A percentile compares a stretch with the other conserved stretches of the same genome.
Conservation (phyloP, 345 rosid genomes). For the Limnanthes douglasii region DNA sequence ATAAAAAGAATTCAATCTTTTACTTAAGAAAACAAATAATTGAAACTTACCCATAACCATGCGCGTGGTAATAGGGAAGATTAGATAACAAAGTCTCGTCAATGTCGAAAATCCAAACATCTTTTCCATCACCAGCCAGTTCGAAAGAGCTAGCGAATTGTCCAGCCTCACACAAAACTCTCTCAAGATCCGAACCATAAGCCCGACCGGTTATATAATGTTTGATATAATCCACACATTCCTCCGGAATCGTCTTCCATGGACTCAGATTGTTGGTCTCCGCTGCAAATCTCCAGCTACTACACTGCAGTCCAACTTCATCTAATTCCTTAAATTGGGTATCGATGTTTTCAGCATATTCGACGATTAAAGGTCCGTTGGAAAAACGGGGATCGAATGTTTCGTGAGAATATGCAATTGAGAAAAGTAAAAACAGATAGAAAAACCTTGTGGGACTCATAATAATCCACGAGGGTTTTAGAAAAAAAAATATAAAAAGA, state of each 20-base stretch:
- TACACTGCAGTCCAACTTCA: constrained; percentile 37
- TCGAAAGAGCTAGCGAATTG: constrained; percentile 37
- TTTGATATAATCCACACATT: constrained; percentile 50
- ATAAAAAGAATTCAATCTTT: not conserved
- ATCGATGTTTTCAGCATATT: constrained; percentile 19
- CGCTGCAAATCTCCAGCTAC: constrained; percentile 78
- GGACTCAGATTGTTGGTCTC: constrained; percentile 72
- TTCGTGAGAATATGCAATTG: constrained; percentile 23
- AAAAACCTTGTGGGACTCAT: too few relatives aligned
- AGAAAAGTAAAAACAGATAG: constrained; percentile 18
- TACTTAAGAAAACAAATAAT: not conserved
- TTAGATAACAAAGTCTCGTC: constrained; percentile 87
- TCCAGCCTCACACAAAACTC: constrained; percentile 46
- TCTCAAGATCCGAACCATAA: constrained; percentile 42
- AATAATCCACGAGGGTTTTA: too few relatives aligned
- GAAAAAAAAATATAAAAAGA: too few relatives aligned
- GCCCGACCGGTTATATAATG: constrained; percentile 33
- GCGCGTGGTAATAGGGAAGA: constrained; percentile 65
- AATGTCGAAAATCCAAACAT: constrained; percentile 77
- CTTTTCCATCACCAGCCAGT: constrained; percentile 40
- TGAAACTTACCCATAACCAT: constrained; percentile 53
- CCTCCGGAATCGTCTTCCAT: constrained; percentile 58
- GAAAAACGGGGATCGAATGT: constrained; percentile 16
- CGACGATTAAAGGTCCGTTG: constrained; percentile 51
- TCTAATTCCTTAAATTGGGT: constrained; percentile 15